Evolutionary conservation across 2,329 filamentous ascomycete species (phyloP).

Genomic region (Ceratocystis variospora): DNA sequence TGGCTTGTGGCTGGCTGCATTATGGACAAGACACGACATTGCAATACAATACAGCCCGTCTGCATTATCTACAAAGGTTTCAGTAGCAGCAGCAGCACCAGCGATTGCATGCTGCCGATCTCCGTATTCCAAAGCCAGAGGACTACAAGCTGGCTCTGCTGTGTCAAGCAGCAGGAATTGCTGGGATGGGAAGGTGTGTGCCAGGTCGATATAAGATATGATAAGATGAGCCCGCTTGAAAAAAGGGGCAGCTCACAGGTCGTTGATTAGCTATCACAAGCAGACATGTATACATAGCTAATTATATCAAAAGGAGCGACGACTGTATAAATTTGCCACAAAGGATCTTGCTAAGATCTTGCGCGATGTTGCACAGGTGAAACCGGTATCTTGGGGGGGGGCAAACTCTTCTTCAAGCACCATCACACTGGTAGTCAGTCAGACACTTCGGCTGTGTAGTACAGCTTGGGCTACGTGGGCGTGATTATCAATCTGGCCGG

Average conservation of each 20-base stretch:
- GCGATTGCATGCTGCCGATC: background rate
- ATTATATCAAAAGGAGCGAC: background rate
- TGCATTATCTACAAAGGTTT: background rate
- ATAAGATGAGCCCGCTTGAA: too few species aligned
- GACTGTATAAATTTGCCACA: constrained; percentile 3
- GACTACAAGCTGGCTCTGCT: too few species aligned
- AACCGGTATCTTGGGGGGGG: background rate
- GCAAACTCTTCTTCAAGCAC: too few species aligned
- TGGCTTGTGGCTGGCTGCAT: background rate
- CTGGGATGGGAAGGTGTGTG: background rate
- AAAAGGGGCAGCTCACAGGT: too few species aligned
- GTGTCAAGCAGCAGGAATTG: too few species aligned
- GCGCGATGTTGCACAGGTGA: constrained; percentile 4
- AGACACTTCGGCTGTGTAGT: too few species aligned
- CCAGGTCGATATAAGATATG: background rate
- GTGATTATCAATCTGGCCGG: too few species aligned
- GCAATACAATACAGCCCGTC: background rate
- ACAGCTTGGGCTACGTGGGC: too few species aligned
- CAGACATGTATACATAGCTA: background rate
- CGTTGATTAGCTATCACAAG: background rate
- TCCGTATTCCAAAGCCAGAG: too few species aligned
- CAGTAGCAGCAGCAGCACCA: background rate
- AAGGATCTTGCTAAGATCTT: background rate
- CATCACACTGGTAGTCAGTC: too few species aligned
- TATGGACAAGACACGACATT: background rate